Evolutionary conservation across 208 protist genomes (phyloP).

Genomic region (Trypanosoma mega): DNA sequence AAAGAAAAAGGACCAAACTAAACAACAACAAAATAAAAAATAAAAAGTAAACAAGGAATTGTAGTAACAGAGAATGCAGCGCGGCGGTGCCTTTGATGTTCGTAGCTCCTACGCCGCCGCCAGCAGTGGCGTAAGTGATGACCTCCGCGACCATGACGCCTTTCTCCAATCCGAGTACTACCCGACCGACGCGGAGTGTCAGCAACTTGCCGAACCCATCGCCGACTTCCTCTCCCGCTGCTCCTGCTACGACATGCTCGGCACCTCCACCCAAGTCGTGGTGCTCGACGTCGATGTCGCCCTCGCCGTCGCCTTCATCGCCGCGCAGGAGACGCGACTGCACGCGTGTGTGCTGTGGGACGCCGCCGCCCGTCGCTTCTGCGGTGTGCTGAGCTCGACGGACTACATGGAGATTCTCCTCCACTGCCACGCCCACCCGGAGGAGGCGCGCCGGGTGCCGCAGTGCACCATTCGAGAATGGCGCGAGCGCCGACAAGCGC

Average conservation of each 20-base stretch:
- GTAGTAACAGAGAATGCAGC: slow-evolving; percentile 5
- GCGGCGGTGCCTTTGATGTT: slow-evolving; percentile 18
- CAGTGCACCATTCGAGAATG: slow-evolving; percentile 71
- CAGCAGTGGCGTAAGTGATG: not conserved
- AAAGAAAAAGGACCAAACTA: not conserved
- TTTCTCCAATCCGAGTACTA: slow-evolving; percentile 51
- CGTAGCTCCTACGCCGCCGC: slow-evolving; percentile 18
- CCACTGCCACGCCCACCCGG: slow-evolving; percentile 63
- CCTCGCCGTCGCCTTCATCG: slow-evolving; percentile 81
- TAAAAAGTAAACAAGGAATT: not conserved
- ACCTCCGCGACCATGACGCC: slow-evolving; percentile 13
- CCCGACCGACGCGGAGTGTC: slow-evolving; percentile 59
- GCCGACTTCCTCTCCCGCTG: slow-evolving; percentile 63
- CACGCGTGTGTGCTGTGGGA: slow-evolving; percentile 85
- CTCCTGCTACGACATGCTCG: slow-evolving; percentile 85
- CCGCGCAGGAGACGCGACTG: slow-evolving; percentile 84
- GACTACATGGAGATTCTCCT: slow-evolving; percentile 89
- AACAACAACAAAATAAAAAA: not conserved
- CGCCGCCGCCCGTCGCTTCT: slow-evolving; percentile 39
- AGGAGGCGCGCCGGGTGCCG: slow-evolving; percentile 55
- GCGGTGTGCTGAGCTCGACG: slow-evolving; percentile 76
- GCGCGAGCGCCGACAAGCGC: slow-evolving; percentile 27
- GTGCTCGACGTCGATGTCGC: slow-evolving; percentile 75
- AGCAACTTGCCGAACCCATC: slow-evolving; percentile 56
- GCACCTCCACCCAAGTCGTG: slow-evolving; percentile 84